Evolutionary conservation across 768 basidiomycete genomes (phyloP).

Genomic region (Psilocybe sp.): DNA sequence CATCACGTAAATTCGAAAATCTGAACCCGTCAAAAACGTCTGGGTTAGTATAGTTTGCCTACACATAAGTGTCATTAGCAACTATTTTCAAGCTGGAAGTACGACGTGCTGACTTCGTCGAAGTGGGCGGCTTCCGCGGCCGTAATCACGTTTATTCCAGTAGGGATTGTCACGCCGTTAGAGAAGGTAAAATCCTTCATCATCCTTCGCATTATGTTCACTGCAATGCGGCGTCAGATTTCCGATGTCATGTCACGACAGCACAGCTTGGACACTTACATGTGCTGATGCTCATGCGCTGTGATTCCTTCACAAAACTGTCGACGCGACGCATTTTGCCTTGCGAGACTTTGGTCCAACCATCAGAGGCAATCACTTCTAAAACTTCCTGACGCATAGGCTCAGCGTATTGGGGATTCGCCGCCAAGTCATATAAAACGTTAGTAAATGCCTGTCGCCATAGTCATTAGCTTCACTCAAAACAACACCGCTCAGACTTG

Average conservation of each 20-base stretch:
- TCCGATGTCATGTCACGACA: neutral
- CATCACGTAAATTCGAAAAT: constrained; percentile 36
- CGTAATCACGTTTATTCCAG: constrained; percentile 31
- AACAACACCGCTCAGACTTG: neutral
- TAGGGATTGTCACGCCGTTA: constrained; percentile 39
- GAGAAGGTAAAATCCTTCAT: constrained; percentile 40
- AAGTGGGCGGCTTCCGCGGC: constrained; percentile 28
- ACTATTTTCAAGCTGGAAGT: neutral
- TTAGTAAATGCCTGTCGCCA: constrained; percentile 33
- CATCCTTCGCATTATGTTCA: constrained; percentile 27
- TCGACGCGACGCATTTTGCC: constrained; percentile 40
- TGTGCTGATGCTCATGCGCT: constrained; percentile 8
- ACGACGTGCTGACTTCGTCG: constrained; percentile 8
- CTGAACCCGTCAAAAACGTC: constrained; percentile 44
- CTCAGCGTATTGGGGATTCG: constrained; percentile 28
- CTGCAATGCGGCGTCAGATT: constrained; percentile 1
- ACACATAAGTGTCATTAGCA: neutral
- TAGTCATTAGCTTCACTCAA: neutral
- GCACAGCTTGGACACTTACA: neutral
- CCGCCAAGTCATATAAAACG: constrained; percentile 34
- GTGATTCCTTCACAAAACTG: constrained; percentile 43
- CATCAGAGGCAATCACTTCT: constrained; percentile 29
- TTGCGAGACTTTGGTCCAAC: constrained; percentile 33
- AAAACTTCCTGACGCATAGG: constrained; percentile 45
- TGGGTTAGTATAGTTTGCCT: constrained; percentile 40